Evolutionary conservation across 768 basidiomycete genomes (phyloP).

Genomic region (Naganishia vishniacii): DNA sequence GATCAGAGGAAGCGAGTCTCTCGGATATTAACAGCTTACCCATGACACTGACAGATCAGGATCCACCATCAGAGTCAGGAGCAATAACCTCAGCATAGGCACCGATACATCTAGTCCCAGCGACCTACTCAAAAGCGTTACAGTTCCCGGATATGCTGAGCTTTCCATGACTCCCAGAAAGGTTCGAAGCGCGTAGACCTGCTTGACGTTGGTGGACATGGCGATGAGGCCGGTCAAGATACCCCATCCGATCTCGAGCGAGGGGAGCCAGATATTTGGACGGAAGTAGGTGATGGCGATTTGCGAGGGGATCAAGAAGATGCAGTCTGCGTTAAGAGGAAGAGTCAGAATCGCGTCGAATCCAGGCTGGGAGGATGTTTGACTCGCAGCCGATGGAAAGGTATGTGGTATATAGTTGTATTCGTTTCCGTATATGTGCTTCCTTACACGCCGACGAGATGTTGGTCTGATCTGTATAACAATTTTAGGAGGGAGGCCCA

Average conservation of each 20-base stretch:
- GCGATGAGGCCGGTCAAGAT: slow-evolving; percentile 28
- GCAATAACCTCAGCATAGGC: background rate
- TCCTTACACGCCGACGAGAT: background rate
- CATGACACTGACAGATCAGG: slow-evolving; percentile 5
- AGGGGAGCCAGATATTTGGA: slow-evolving; percentile 27
- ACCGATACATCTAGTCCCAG: background rate
- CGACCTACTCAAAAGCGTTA: slow-evolving; percentile 30
- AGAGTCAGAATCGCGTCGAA: background rate
- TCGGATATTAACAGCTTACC: background rate
- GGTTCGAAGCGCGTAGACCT: slow-evolving; percentile 26
- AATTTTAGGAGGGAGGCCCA: background rate
- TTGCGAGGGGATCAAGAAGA: slow-evolving; percentile 27
- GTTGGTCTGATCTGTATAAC: background rate
- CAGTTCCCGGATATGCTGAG: slow-evolving; percentile 29
- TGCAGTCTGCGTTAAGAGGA: slow-evolving; percentile 16
- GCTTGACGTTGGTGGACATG: slow-evolving; percentile 18
- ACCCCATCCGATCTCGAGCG: slow-evolving; percentile 29
- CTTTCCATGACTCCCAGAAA: slow-evolving; percentile 28
- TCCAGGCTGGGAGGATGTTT: background rate
- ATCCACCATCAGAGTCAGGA: too few relatives aligned
- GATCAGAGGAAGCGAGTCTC: too few relatives aligned
- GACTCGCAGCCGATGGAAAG: slow-evolving; percentile 7
- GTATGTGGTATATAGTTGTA: slow-evolving; percentile 38
- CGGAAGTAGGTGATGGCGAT: slow-evolving; percentile 30
- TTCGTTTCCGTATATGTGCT: slow-evolving; percentile 36